phyloP scores from a whole-genome alignment of 163 green algal genomes.

The Chlamydomonas reinhardtii region DNA sequence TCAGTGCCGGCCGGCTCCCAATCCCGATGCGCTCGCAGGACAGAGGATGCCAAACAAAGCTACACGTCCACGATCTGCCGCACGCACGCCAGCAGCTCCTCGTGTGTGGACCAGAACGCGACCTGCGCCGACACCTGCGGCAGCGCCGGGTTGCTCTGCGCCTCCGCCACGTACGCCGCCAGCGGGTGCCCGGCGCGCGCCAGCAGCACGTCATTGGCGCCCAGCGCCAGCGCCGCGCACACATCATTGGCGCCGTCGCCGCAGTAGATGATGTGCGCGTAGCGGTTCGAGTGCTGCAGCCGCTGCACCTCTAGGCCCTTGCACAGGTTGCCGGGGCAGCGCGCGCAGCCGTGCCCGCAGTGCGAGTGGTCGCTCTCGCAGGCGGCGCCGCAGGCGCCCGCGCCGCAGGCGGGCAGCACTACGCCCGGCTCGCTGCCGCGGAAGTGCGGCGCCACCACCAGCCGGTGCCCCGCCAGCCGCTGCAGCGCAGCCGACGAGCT shows the following conservation, averaged over 20 bases:
- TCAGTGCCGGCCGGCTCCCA: no score
- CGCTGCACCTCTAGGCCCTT: conserved; percentile 83
- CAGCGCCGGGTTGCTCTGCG: conserved; percentile 4
- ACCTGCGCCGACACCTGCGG: conserved; percentile 48
- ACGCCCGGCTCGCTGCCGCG: background rate
- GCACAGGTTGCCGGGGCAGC: conserved; percentile 89
- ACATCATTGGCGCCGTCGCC: conserved; percentile 90
- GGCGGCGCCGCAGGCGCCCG: conserved; percentile 57
- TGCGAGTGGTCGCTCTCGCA: conserved; percentile 35
- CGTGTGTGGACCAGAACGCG: conserved; percentile 61
- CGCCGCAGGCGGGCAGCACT: background rate
- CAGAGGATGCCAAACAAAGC: background rate
- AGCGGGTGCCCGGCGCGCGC: conserved; percentile 65
- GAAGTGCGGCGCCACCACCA: conserved; percentile 52
- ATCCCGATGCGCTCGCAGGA: no score
- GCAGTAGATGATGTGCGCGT: conserved; percentile 74
- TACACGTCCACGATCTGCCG: conserved; percentile 39
- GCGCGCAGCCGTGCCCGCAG: conserved; percentile 75
- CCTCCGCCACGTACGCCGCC: conserved; percentile 50
- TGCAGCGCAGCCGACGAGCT: conserved; percentile 2
- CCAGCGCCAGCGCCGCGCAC: conserved; percentile 81
- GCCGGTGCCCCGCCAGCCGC: conserved; percentile 35
- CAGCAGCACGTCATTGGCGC: conserved; percentile 78
- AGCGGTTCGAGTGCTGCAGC: conserved; percentile 62
- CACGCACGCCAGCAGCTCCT: conserved; percentile 56